Conservation (phyloP, 805 yeast genomes). For the Lipomyces lipofer region DNA sequence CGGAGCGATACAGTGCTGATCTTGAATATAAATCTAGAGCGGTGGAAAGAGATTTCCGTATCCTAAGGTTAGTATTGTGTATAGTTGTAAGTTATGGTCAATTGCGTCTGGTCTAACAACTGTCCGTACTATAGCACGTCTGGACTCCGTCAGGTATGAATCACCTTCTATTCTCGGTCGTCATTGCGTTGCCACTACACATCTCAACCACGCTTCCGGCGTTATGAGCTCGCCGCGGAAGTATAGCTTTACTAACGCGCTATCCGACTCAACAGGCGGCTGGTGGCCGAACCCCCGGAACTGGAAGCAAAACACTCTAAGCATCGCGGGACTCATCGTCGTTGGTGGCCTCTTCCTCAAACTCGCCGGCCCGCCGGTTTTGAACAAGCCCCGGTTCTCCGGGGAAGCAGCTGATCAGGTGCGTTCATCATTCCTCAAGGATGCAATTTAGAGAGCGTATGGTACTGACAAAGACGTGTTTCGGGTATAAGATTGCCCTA, state of each 20-base stretch:
- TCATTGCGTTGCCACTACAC: too few relatives aligned
- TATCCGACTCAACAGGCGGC: constrained; percentile 51
- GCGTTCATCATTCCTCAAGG: neutral
- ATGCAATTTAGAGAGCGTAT: neutral
- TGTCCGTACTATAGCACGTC: constrained; percentile 30
- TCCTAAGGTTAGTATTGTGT: constrained; percentile 31
- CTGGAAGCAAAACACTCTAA: constrained; percentile 47
- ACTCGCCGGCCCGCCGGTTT: constrained; percentile 19
- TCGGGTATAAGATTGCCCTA: constrained; percentile 9
- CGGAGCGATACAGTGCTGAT: neutral
- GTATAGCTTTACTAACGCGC: too few relatives aligned
- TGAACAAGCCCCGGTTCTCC: constrained; percentile 2
- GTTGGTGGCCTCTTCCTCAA: constrained; percentile 9
- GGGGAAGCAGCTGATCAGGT: constrained; percentile 6
- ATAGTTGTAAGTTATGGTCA: neutral
- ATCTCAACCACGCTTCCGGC: neutral
- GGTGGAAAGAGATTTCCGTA: constrained; percentile 36
- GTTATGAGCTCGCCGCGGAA: too few relatives aligned
- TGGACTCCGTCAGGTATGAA: constrained; percentile 34
- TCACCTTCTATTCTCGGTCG: too few relatives aligned
- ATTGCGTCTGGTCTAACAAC: neutral
- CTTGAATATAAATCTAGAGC: constrained; percentile 22
- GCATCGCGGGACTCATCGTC: constrained; percentile 42
- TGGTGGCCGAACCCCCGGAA: constrained; percentile 58
- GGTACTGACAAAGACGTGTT: too few relatives aligned